Evolutionary conservation across 2,329 filamentous ascomycete genomes (phyloP), one percentile per base, ranked within the genome.

Genomic region (Penicillium aurantiogriseum): DNA sequence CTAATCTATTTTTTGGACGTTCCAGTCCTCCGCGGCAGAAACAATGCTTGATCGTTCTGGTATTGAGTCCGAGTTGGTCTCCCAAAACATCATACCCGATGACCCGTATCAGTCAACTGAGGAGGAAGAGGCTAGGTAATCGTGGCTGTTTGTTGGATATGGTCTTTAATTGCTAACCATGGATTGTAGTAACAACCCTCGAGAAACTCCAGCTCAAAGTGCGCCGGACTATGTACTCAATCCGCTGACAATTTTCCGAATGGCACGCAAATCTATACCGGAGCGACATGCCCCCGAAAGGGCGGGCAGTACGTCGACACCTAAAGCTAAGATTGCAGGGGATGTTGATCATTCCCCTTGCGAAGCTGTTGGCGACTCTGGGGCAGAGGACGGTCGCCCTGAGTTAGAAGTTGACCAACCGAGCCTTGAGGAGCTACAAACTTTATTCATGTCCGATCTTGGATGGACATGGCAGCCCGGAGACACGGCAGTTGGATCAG

Each of bases 191-290:
- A 48, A 59, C 47, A 61, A 51, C 42, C 27, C 56, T 8, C 57
- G 58, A 4, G 60, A 52, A 2, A 60, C 60, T 1, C 63, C 63
- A 2, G 39, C 58, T 5, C 63, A 66, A 55, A 66, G 61, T 31
- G 61, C 62, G 4, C 67, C 66, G 4, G 67, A 67, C 27, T 67
- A 69, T 23, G 67, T 69, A 13, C 60, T 69, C 2, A 67, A 69
- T 31, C 67, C 67, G 1, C 33, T 69, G 13, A 67, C 66, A 7
- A 69, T 69, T 17, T 69, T 63, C 35, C 61, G 66, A 25, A 63
- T 69, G 60, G 66, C 67, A 2, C 60, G 67, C 15, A 68, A 65
- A 49, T 61, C 63, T 10, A 66, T 69, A 11, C 63, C 63, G 3
- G 67, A 69, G 51, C 42, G 62, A 47, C 66, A 68, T 45, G 66